These are phyloP conservation scores for Lactarius sanguifluus DNA, from an alignment of 768 basidiomycete genomes.

Conservation along the genomic window DNA sequence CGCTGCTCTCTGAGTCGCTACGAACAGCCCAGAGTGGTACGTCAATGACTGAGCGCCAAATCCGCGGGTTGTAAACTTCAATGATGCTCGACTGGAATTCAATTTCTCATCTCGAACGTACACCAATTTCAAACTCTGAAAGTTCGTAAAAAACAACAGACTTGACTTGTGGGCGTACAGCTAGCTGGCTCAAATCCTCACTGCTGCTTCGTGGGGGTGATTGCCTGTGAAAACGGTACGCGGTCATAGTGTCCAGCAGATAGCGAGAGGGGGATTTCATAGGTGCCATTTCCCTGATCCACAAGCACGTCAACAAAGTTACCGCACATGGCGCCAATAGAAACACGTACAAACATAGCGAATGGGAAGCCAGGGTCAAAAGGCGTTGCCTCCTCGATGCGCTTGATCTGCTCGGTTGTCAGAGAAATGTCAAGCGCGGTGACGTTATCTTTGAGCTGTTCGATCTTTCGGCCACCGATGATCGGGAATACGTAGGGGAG, in stretches of 20 bases:
- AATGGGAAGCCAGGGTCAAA: constrained; percentile 46
- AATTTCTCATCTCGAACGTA: background rate
- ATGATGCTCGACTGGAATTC: background rate
- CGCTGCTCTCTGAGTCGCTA: no score
- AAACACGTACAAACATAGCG: constrained; percentile 29
- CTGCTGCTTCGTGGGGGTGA: background rate
- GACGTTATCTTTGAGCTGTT: constrained; percentile 46
- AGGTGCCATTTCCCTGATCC: constrained; percentile 17
- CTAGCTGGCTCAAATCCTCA: background rate
- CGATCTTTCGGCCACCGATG: constrained; percentile 47
- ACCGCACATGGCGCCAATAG: background rate
- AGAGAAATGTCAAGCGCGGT: constrained; percentile 46
- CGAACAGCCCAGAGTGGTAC: background rate
- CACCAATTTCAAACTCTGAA: background rate
- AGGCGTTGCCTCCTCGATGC: constrained; percentile 41
- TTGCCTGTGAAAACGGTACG: constrained; percentile 7
- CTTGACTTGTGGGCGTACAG: background rate
- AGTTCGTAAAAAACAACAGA: background rate
- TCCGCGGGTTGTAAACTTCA: background rate
- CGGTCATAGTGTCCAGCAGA: constrained; percentile 3
- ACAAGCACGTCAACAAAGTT: background rate
- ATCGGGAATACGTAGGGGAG: constrained; percentile 48
- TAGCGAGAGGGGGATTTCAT: background rate
- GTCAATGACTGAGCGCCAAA: background rate
- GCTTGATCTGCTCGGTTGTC: constrained; percentile 43